These are phyloP conservation scores for Breviolum minutum DNA, from an alignment of 73 alveolate genomes.

Conservation along the genomic window DNA sequence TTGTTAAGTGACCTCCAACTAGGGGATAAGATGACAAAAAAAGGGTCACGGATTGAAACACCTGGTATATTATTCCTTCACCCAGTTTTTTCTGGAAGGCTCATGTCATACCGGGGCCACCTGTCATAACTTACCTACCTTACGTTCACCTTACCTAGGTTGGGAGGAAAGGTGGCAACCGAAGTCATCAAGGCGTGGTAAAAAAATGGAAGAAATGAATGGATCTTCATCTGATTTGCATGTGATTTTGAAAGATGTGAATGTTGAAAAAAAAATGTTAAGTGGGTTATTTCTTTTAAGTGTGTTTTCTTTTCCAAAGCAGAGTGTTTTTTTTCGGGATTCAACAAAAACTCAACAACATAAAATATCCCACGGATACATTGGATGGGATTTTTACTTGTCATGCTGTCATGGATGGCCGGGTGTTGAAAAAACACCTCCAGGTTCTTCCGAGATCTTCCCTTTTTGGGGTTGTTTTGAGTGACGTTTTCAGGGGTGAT, in stretches of 20 bases:
- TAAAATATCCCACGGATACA: too few relatives aligned
- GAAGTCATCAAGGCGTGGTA: conserved; percentile 36
- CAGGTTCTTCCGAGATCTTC: not conserved
- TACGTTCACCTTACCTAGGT: conserved; percentile 1
- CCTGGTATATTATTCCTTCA: too few relatives aligned
- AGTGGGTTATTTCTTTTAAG: not conserved
- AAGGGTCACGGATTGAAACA: too few relatives aligned
- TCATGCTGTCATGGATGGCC: too few relatives aligned
- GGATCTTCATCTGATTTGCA: not conserved
- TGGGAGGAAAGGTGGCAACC: conserved; percentile 45
- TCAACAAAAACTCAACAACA: not conserved
- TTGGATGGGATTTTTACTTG: too few relatives aligned
- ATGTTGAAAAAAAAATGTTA: not conserved
- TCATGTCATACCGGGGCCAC: too few relatives aligned
- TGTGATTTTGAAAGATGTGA: not conserved
- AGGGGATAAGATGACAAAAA: too few relatives aligned
- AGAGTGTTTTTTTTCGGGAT: not conserved
- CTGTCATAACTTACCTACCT: too few relatives aligned
- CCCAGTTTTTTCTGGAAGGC: too few relatives aligned
- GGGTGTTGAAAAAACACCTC: too few relatives aligned
- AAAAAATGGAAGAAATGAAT: not conserved
- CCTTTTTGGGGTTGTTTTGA: too few relatives aligned
- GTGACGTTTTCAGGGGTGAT: not conserved
- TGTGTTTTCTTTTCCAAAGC: not conserved
- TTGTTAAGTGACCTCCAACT: too few relatives aligned